Evolutionary conservation across 2,329 filamentous ascomycete genomes (phyloP).

Genomic region (Monosporascus sp.): DNA sequence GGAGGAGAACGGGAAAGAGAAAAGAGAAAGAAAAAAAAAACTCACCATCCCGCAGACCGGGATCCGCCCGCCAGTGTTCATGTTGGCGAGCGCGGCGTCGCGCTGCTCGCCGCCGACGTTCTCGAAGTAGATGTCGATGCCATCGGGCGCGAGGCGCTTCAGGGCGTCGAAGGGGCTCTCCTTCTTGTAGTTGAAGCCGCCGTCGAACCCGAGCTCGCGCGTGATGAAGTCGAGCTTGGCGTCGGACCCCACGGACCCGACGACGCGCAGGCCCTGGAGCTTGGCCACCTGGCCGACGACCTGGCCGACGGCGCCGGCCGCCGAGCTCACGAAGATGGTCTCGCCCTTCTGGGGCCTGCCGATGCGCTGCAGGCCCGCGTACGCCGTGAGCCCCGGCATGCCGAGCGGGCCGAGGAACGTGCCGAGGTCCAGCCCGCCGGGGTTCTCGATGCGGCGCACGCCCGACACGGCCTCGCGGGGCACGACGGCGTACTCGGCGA

Average conservation of each 20-base stretch:
- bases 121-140: conserved; percentile 77
- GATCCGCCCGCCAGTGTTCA: conserved; percentile 62
- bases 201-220: conserved; percentile 65
- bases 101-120: conserved; percentile 74
- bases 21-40: conserved; percentile 3
- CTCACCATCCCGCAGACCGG: conserved; percentile 58
- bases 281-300: conserved; percentile 72
- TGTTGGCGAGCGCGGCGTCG: conserved; percentile 50
- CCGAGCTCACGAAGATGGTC: conserved; percentile 72
- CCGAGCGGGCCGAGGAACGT: conserved; percentile 65
- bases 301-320: conserved; percentile 69
- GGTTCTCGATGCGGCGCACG: conserved; percentile 57
- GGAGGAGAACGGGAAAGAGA: conserved; percentile 3
- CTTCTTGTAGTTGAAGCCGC: conserved; percentile 76
- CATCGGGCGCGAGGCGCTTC: conserved; percentile 60
- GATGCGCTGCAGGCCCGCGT: conserved; percentile 68
- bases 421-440: conserved; percentile 53
- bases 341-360: conserved; percentile 70
- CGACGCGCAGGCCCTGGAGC: conserved; percentile 66
- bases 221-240: conserved; percentile 68
- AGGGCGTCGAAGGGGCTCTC: conserved; percentile 62
- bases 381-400: conserved; percentile 74
- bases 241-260: conserved; percentile 71
- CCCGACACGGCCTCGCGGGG: conserved; percentile 31
- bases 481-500: conserved; percentile 59